These are phyloP conservation scores for Candida glucosophila DNA, from an alignment of 1,139 yeast species.

Conservation along the genomic window DNA sequence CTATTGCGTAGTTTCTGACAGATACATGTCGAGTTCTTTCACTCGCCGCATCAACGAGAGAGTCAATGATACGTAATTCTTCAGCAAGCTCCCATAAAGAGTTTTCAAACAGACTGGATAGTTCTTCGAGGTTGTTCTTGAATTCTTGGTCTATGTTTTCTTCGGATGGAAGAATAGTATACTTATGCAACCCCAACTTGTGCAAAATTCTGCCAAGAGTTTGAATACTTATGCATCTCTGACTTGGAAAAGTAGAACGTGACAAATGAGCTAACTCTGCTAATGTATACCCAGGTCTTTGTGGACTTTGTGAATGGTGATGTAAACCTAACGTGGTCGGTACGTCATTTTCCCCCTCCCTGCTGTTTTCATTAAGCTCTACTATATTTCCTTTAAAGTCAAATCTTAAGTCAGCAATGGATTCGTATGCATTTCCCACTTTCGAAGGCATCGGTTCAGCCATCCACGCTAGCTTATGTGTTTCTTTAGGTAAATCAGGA, in stretches of 20 bases:
- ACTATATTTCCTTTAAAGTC: conserved; percentile 80
- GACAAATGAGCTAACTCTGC: conserved; percentile 73
- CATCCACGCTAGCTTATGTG: conserved; percentile 89
- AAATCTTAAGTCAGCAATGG: conserved; percentile 67
- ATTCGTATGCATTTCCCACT: conserved; percentile 44
- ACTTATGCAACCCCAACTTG: conserved; percentile 62
- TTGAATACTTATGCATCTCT: conserved; percentile 77
- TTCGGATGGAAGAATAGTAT: conserved; percentile 39
- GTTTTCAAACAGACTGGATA: conserved; percentile 44
- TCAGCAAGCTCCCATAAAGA: conserved; percentile 73
- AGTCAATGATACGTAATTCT: conserved; percentile 57
- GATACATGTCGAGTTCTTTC: conserved; percentile 65
- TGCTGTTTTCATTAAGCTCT: conserved; percentile 26
- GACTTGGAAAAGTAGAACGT: conserved; percentile 75
- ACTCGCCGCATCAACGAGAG: conserved; percentile 66
- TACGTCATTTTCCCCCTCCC: conserved; percentile 34
- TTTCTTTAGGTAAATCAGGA: conserved; percentile 82
- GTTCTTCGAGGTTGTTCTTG: conserved; percentile 24
- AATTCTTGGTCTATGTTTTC: conserved; percentile 26
- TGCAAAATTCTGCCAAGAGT: conserved; percentile 81
- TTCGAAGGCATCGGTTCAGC: conserved; percentile 45
- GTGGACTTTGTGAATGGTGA: conserved; percentile 86
- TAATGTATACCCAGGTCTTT: conserved; percentile 86
- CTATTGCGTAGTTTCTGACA: conserved; percentile 79
- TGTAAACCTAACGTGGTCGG: conserved; percentile 68